A percentile compares a stretch with the other conserved stretches of the same genome.
Evolutionary conservation across 148 eudicot genomes (phyloP).

Genomic region (Oxyria digyna): DNA sequence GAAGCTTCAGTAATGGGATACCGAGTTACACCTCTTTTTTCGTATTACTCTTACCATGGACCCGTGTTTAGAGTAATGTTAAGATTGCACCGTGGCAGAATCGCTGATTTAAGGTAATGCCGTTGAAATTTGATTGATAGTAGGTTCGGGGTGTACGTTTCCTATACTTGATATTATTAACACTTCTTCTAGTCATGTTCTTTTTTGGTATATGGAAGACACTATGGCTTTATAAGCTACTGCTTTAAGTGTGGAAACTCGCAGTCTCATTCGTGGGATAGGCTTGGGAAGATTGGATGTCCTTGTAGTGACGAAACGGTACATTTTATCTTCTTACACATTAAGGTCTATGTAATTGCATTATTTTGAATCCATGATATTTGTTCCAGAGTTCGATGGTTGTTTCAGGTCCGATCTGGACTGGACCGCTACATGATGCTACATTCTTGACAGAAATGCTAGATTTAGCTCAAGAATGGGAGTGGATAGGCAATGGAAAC

Average conservation of each 20-base stretch:
- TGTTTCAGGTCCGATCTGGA: slow-evolving; percentile 94
- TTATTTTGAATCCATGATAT: too few relatives aligned
- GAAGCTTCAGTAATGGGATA: slow-evolving; percentile 92
- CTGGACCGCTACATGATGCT: slow-evolving; percentile 78
- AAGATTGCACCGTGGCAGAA: slow-evolving; percentile 57
- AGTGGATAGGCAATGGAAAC: slow-evolving; percentile 52
- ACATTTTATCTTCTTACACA: slow-evolving; percentile 6
- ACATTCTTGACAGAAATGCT: slow-evolving; percentile 51
- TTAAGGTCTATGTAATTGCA: background rate
- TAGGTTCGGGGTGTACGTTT: background rate
- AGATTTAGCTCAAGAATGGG: slow-evolving; percentile 69
- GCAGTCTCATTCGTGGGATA: slow-evolving; percentile 46
- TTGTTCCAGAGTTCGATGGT: slow-evolving; percentile 47
- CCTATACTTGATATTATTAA: too few relatives aligned
- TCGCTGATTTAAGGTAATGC: slow-evolving; percentile 42
- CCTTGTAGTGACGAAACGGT: slow-evolving; percentile 44
- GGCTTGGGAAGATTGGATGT: slow-evolving; percentile 61
- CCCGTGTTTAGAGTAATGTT: slow-evolving; percentile 93
- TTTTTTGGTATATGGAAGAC: slow-evolving; percentile 31
- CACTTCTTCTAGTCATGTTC: background rate
- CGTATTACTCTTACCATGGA: slow-evolving; percentile 93
- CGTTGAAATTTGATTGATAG: background rate
- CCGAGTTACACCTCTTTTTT: slow-evolving; percentile 70
- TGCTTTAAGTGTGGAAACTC: slow-evolving; percentile 75
- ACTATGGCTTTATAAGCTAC: slow-evolving; percentile 75